Base-by-base conservation (phyloP, 2,329 filamentous ascomycete species). In the Escovopsis weberi region DNA sequence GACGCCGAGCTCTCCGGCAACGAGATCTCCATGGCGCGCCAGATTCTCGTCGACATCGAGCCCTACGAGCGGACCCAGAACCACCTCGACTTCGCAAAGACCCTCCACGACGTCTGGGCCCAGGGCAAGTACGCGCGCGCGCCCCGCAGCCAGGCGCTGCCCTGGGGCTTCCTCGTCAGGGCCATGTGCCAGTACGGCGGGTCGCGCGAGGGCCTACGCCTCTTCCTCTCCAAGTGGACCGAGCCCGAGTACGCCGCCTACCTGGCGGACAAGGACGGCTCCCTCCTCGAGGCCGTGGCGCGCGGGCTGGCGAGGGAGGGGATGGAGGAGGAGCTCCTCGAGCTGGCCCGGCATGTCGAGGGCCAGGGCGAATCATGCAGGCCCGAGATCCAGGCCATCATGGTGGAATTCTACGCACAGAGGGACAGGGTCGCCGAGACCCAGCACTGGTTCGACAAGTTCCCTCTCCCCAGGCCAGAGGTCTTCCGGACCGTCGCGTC, bases 361-460 rank as follows among this genome's bases (percentile, higher is more conserved):
- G 59, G 63, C 10, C 57, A 32, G 8, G 67, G 65, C 1, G 45
- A 73, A 7, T 56, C 62, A 12, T 72, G 68, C 47, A 63, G 65
- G 43, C 56, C 62, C 3, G 51, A 55, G 4, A 56, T 76, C 41
- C 70, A 79, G 50, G 57, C 67, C 44, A 57, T 72, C 32, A 65
- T 91, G 56, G 70, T 79, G 3, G 59, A 58, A 0, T 82, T 81
- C 50, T 86, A 80, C 51, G 74, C 80, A 1, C 57, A 65, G 11
- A 68, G 66, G 37, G 64, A 78, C 49, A 65, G 76, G 38, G 55
- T 81, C 4, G 57, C 67, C n/a, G 71, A 75, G 47, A 79, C 79
- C 3, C 79, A 82, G 53, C 56, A 66, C 11, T 85, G 86, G 75
- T 87, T 82, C 52, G 61, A 70, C 19, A 74, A 72, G 47, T 32